Evolutionary conservation across 805 yeast genomes (phyloP), one percentile per base, ranked within the genome.

Genomic region (Wickerhamiella kurtzmanii): DNA sequence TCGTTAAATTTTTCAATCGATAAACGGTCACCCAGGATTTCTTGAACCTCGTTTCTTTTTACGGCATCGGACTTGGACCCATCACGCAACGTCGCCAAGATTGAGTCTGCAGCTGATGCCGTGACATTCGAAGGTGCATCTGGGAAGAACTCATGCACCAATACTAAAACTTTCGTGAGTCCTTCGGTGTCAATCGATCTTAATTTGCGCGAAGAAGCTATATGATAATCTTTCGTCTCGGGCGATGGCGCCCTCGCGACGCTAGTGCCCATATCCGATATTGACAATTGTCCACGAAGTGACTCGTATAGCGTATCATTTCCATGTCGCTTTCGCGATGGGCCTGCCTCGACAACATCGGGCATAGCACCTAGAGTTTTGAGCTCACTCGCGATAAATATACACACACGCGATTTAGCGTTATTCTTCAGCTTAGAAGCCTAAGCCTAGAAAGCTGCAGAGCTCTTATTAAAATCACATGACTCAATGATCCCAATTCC

Each of bases 101-200:
- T 58, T 2, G 79, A 35, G 2, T 53, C 55, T 2, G 85, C 76
- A 3, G 87, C 83, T 2, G 92, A 80, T 18, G 77, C 60, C 2
- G 86, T 70, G 1, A 78, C 74, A 39, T 77, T 83, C 47, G 82
- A 86, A 6, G 88, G 76, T n/a, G 83, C 75, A 60, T 87, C 96
- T 11, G 80, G 82, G 37, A 82, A 63, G 16, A 69, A 66, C 2
- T 65, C 60, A 4, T 73, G 69, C 3, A 82, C 74, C 77, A 83
- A 76, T 0, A 73, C 61, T 50, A 44, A 81, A 63, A n/a, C 86
- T 67, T 39, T 68, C 59, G 39, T 77, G 80, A 59, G 36, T 2
- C 47, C 40, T 2, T 43, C 32, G 6, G 41, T 16, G 4, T 20
- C 39, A 15, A 16, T 37, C 4, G 41, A 13, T 22, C 17, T 18